These are phyloP conservation scores for Fagopyrum homotropicum DNA, from an alignment of 148 eudicot genomes.

Conservation along the genomic window DNA sequence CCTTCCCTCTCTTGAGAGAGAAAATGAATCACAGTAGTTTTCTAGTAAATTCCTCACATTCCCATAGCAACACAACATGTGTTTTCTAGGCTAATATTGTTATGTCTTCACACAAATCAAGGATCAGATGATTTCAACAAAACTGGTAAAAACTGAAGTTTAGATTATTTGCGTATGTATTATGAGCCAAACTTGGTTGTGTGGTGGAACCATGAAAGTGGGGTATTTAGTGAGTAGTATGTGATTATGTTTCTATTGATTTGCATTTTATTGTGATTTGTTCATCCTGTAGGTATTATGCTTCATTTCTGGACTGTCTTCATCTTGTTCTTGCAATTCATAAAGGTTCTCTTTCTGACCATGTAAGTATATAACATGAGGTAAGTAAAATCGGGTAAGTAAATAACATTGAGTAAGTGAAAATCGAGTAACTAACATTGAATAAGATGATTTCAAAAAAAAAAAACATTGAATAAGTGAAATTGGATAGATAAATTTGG, in stretches of 20 bases:
- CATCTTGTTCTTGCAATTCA: conserved; percentile 76
- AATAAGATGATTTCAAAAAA: no score
- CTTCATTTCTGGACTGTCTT: conserved; percentile 67
- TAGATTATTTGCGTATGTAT: background rate
- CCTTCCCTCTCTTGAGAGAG: background rate
- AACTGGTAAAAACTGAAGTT: background rate
- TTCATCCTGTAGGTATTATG: conserved; percentile 52
- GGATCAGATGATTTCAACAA: background rate
- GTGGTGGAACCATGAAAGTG: background rate
- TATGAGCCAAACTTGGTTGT: background rate
- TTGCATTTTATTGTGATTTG: background rate
- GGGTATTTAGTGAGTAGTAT: background rate
- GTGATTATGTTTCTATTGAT: background rate
- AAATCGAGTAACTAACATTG: no score
- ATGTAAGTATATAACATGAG: conserved; percentile 37
- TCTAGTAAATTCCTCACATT: background rate
- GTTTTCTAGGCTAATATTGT: no score
- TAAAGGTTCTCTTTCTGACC: conserved; percentile 65
- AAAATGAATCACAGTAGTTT: background rate
- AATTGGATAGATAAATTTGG: no score
- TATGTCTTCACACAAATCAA: no score
- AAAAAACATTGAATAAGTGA: no score
- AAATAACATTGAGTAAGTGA: no score
- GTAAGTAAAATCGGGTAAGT: no score
- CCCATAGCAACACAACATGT: background rate